Evolutionary conservation across 2,329 filamentous ascomycete genomes (phyloP).

Genomic region (Camillea tinctor): DNA sequence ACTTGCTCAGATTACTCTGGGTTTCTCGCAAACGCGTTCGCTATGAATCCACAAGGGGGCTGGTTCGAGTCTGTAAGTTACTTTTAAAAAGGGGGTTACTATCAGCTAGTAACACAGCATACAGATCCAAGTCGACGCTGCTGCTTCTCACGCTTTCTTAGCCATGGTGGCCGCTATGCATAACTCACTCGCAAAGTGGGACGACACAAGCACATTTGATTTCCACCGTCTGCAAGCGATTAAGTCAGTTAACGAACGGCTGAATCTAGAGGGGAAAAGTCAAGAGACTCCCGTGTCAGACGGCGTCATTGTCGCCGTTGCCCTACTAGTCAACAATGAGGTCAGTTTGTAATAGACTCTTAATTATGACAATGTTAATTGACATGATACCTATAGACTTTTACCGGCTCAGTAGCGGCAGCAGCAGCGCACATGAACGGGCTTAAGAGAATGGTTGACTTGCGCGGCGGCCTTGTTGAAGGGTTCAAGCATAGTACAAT

Average conservation of each 20-base stretch:
- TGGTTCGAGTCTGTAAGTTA: conserved; percentile 31
- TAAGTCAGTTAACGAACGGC: conserved; percentile 32
- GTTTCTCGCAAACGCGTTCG: conserved; percentile 33
- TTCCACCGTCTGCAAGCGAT: conserved; percentile 35
- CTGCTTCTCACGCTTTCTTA: conserved; percentile 34
- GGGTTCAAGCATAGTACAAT: conserved; percentile 31
- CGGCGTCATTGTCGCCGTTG: conserved; percentile 32
- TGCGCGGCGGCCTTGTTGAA: conserved; percentile 32
- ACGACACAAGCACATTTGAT: conserved; percentile 33
- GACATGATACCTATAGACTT: conserved; percentile 21
- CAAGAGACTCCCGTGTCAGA: conserved; percentile 31
- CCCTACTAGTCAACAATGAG: conserved; percentile 34
- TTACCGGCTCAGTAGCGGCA: conserved; percentile 30
- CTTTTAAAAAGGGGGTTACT: neutral
- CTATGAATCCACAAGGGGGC: conserved; percentile 34
- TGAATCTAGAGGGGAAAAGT: conserved; percentile 32
- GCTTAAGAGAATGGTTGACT: conserved; percentile 32
- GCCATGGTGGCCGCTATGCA: conserved; percentile 36
- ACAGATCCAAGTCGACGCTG: conserved; percentile 33
- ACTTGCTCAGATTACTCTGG: conserved; percentile 29
- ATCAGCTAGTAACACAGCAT: conserved; percentile 6
- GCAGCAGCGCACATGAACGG: conserved; percentile 34
- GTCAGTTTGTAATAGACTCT: conserved; percentile 12
- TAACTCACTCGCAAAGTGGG: conserved; percentile 33
- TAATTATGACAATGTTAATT: conserved; percentile 1